Evolutionary conservation across 78 protist genomes (phyloP), one percentile per base, ranked within the genome.

Genomic region (Mastigamoeba balamuthi): DNA sequence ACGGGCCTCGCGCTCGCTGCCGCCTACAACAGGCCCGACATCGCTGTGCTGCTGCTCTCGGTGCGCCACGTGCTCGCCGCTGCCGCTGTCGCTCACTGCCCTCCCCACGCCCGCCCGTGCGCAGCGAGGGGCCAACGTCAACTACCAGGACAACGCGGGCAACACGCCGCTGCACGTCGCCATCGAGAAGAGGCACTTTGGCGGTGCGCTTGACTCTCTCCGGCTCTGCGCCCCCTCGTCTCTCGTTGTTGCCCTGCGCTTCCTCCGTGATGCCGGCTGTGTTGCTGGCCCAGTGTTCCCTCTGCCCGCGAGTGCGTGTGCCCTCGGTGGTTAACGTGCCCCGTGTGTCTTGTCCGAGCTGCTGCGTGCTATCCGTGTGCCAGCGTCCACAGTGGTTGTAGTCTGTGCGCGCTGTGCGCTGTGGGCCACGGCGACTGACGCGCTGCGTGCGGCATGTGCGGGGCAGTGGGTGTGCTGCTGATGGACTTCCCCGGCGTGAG

Each of bases 111-210:
- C 17, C 58, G 17, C 58, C 17, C 58, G 17, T 48, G 33, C 17
- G 58, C 58, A 85, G 72, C 37, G 53, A 29, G 90, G 90, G 25
- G 85, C 85, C 30, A 42, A 74, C 44, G 82, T 80, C 4, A 85
- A 85, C 44, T 75, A 40, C 7, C 84, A 66, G 64, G 76, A 85
- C 30, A 36, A 64, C 10, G 77, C 48, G 25, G 90, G 90, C n/a
- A 82, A 85, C 43, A 80, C 90, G 17, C 90, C 90, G 30, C 48
- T 85, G 0, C 85, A 80, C 71, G 69, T 76, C 44, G 90, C 90
- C 0, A 80, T 85, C 33, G 58, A 48, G 17, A 25, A 17, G 33
- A 48, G 17, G 17, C 17, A 25, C 17, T 48, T 48, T 17, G 17
- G 33, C 58, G 17, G 58, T 48, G 17, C 58, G 17, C 58, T 48